phyloP scores from a whole-genome alignment of 176 grass and related monocot species.

The Lolium rigidum region DNA sequence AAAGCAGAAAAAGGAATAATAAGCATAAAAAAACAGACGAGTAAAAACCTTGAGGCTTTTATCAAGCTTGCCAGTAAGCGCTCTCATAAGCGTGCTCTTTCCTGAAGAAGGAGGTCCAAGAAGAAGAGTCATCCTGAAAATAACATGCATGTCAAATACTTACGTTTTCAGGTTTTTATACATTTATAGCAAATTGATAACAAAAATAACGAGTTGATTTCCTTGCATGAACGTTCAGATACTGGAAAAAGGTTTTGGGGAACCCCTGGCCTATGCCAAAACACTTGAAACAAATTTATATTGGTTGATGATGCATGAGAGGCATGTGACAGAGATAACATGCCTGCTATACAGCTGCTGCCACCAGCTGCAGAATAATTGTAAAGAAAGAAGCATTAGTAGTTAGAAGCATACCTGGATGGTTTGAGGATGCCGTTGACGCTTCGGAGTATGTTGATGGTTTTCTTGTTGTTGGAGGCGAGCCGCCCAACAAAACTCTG shows the following conservation, averaged over 20 bases:
- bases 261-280: no score
- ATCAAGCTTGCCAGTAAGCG: slow-evolving; percentile 78
- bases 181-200: no score
- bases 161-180: no score
- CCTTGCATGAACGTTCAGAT: no score
- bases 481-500: slow-evolving; percentile 59
- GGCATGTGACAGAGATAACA: no score
- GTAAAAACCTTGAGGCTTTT: slow-evolving; percentile 69
- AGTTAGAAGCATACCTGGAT: slow-evolving; percentile 49
- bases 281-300: no score
- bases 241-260: no score
- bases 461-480: slow-evolving; percentile 70
- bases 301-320: no score
- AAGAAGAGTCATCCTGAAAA: slow-evolving; percentile 92
- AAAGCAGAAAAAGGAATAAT: neutral
- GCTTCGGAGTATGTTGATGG: slow-evolving; percentile 64
- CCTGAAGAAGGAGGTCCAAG: slow-evolving; percentile 92
- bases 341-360: no score
- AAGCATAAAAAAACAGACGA: no score
- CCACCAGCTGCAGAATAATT: neutral
- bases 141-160: no score
- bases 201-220: no score
- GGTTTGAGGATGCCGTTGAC: slow-evolving; percentile 82
- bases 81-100: slow-evolving; percentile 84
- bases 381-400: neutral